Base-by-base conservation (phyloP, 768 basidiomycete genomes). In the Dioszegia crocea region DNA sequence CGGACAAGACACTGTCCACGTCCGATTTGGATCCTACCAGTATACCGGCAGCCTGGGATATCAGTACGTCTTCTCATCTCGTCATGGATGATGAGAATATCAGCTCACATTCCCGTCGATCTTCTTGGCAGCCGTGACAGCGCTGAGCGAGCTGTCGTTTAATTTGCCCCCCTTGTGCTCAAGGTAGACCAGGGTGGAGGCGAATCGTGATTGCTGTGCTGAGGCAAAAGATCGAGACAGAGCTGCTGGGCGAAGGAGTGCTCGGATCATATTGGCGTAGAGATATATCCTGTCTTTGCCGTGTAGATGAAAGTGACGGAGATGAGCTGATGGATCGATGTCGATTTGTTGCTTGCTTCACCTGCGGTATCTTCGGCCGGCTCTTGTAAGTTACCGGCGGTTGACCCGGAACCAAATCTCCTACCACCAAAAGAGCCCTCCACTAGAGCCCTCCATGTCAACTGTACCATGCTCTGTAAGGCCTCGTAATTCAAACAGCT, bases 41-140 rank as follows among this genome's bases (percentile, higher is more conserved):
- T 30, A 78, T 69, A 40, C 71, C 77, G 31, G 66, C 67, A 33
- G 64, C 46, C 63, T 65, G 29, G 1, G 11, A 4, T 30, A 19
- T 57, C 26, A 49, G 46, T 27, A 6, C 33, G 6, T 33, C 33
- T 6, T 21, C 5, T 9, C 23, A n/a, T n/a, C n/a, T n/a, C n/a
- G n/a, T n/a, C n/a, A n/a, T n/a, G n/a, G n/a, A n/a, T n/a, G n/a
- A n/a, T n/a, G n/a, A n/a, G n/a, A n/a, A n/a, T 40, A 53, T 26
- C 31, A 40, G 46, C 90, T 88, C 36, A 97, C 87, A 69, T 88
- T 81, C 2, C 91, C 91, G 44, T 91, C 91, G 1, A 98, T 82
- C 65, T 86, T 83, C 57, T 84, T 80, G 1, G 93, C 96, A 41
- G 96, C 96, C 1, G 92, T 90, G 63, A 99, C 79, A 24, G 96